Base-by-base conservation (phyloP, 371 early-diverging fungal species). In the Mucor ambiguus region DNA sequence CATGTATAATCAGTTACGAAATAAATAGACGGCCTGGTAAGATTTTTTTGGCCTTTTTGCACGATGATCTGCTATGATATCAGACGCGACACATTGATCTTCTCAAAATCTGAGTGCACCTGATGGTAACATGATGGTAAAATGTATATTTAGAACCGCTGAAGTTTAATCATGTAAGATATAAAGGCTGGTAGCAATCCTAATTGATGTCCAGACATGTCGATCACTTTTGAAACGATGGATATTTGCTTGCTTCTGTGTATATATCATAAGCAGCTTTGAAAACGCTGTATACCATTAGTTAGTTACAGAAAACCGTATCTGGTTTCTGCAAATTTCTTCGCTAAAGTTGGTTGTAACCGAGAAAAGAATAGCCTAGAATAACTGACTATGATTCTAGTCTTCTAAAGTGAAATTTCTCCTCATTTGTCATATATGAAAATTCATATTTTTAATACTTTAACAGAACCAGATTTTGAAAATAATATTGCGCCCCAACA, bases 1-100 rank as follows among this genome's bases (percentile, higher is more conserved):
- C 38, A 55, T 69, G 43, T 64, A 64, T 28, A 69, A 69, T 30
- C 60, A 61, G 6, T 32, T 69, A 9, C 32, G 69, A 60, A 54
- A 32, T 7, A 63, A 22, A 54, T 54, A 54, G 22, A 49, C 10
- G 9, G 0, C 14, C 18, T 16, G 2, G 18, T 41, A 18, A 4
- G 41, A 41, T 4, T 0, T 18, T 41, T 18, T 10, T 18, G 1
- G 41, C 18, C 41, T 41, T 0, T 41, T 41, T 41, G 18, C 18
- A 41, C 18, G 41, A 18, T 41, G 41, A 41, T 18, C 41, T 18
- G 41, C 41, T 18, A 18, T 41, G 41, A 41, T 18, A 41, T 14
- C 18, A 41, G 16, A 18, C 4, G 14, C 0, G 2, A 41, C 18
- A 41, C 41, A 18, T 5, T 41, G 41, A 41, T 41, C 41, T 41